phyloP scores from a whole-genome alignment of 306 rosid genomes.

The Clitoria ternatea region DNA sequence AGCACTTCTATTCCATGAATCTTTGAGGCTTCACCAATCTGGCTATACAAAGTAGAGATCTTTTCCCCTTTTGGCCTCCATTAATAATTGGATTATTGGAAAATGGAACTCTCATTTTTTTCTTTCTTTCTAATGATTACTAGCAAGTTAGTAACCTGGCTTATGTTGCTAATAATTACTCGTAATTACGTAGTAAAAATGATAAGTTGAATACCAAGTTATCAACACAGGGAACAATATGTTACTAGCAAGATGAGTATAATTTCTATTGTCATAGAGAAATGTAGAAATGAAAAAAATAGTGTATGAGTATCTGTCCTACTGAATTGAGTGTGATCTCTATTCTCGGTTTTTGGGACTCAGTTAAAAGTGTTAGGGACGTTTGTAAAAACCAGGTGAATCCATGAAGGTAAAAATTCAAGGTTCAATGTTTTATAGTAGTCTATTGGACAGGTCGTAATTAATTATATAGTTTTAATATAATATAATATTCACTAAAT shows the following conservation, averaged over 20 bases:
- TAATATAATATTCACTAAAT: too few species aligned
- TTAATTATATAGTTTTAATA: too few species aligned
- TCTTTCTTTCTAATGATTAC: neutral
- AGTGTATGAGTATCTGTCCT: too few species aligned
- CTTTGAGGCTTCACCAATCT: neutral
- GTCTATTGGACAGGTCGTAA: too few species aligned
- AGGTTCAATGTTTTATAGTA: too few species aligned
- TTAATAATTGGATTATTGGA: neutral
- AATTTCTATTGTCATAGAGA: neutral
- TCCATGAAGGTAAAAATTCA: too few species aligned
- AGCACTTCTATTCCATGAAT: constrained; percentile 5
- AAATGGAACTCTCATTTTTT: neutral
- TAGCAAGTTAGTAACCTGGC: neutral
- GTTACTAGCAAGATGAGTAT: neutral
- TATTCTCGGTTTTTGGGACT: too few species aligned
- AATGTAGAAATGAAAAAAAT: too few species aligned
- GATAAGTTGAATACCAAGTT: neutral
- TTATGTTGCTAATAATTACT: neutral
- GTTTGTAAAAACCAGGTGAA: too few species aligned
- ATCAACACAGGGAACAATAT: neutral
- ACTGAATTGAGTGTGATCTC: too few species aligned
- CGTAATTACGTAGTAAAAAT: neutral
- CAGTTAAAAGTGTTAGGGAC: too few species aligned
- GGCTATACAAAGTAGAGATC: neutral
- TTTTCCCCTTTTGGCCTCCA: neutral